Evolutionary conservation across 495 filamentous ascomycete genomes (phyloP).

Genomic region (Recurvomyces mirabilis): DNA sequence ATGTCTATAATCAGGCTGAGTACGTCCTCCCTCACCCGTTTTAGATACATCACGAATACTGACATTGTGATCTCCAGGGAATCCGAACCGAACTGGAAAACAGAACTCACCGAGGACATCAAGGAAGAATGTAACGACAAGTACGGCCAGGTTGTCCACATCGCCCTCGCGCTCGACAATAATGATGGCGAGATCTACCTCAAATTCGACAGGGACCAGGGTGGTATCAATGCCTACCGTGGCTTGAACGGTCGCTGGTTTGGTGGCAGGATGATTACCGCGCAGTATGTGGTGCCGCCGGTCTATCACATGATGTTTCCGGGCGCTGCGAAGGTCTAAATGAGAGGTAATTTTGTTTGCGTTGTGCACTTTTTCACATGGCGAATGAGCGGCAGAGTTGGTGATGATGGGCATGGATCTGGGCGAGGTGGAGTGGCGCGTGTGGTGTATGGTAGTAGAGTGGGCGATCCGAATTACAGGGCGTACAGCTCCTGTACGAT

Average conservation of each 20-base stretch:
- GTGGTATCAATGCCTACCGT: conserved; percentile 93
- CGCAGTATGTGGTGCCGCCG: conserved; percentile 90
- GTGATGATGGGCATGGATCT: too few species aligned
- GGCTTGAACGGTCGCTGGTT: conserved; percentile 96
- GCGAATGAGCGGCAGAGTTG: too few species aligned
- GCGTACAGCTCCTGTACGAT: too few species aligned
- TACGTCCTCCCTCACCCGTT: conserved; percentile 41
- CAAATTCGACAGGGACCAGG: conserved; percentile 90
- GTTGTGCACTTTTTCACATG: too few species aligned
- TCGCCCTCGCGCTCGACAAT: conserved; percentile 75
- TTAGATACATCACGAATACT: conserved; percentile 28
- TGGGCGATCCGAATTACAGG: too few species aligned
- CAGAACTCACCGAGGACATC: conserved; percentile 90
- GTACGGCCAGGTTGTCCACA: conserved; percentile 98
- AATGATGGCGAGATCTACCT: conserved; percentile 94
- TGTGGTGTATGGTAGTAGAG: too few species aligned
- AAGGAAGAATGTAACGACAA: conserved; percentile 84
- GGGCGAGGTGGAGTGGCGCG: too few species aligned
- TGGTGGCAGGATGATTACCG: conserved; percentile 77
- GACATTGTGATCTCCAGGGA: conserved; percentile 55
- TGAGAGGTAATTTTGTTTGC: too few species aligned
- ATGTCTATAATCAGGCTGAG: conserved; percentile 90
- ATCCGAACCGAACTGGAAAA: conserved; percentile 78
- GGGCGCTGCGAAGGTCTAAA: conserved; percentile 7
- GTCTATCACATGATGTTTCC: conserved; percentile 56